Percentiles rank a stretch among this genome's conserved stretches.
Evolutionary conservation across 192 early-diverging fungal genomes (phyloP).

Genomic region (Podila horticola): DNA sequence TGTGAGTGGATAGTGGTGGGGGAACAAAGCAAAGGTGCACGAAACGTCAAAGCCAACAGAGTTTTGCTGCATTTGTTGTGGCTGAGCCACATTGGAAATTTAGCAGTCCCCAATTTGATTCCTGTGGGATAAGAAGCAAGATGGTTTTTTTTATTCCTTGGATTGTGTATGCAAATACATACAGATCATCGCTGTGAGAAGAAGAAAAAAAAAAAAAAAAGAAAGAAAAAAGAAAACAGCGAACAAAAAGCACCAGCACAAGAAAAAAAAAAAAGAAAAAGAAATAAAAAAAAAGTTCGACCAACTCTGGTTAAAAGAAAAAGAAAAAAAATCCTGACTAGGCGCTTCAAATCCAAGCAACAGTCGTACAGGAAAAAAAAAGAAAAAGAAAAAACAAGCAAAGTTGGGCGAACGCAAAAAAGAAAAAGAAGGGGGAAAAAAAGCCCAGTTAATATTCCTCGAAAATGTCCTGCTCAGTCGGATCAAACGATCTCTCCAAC

Average conservation of each 20-base stretch:
- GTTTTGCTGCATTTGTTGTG: background rate
- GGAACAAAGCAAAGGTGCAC: background rate
- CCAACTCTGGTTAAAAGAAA: background rate
- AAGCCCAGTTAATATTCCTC: slow-evolving; percentile 18
- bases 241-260: background rate
- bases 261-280: background rate
- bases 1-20: background rate
- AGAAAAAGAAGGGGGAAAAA: slow-evolving; percentile 1
- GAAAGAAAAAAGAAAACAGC: background rate
- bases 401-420: background rate
- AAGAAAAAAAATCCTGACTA: slow-evolving; percentile 4
- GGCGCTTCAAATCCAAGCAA: background rate
- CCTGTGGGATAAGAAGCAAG: background rate
- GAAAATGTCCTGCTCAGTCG: slow-evolving; percentile 37
- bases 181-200: too few relatives aligned
- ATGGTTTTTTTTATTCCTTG: background rate
- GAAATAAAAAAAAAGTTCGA: background rate
- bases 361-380: background rate
- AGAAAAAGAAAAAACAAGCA: background rate
- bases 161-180: background rate
- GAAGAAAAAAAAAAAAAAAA: background rate
- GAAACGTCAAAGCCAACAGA: too few relatives aligned
- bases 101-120: slow-evolving; percentile 5
- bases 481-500: slow-evolving; percentile 36
- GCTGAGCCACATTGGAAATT: background rate